Conservation (phyloP, 2,329 filamentous ascomycete genomes). For the Biscogniauxia sp. region DNA sequence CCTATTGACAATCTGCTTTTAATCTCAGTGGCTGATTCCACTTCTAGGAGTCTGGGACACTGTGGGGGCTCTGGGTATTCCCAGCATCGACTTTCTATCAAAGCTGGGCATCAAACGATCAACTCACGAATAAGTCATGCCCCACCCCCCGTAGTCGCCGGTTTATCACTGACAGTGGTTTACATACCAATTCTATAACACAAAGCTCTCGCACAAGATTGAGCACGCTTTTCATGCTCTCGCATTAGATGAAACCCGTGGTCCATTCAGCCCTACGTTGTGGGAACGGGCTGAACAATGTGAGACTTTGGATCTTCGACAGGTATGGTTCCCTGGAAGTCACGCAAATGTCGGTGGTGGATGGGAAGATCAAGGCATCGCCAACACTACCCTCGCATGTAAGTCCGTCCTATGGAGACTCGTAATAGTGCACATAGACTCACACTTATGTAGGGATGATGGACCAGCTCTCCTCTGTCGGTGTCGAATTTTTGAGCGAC, state of each 20-base stretch:
- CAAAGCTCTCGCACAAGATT: slow-evolving; percentile 49
- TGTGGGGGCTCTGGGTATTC: slow-evolving; percentile 44
- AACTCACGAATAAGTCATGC: slow-evolving; percentile 45
- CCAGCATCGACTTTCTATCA: slow-evolving; percentile 33
- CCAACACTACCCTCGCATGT: slow-evolving; percentile 37
- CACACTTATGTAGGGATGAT: slow-evolving; percentile 47
- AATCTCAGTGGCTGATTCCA: slow-evolving; percentile 7
- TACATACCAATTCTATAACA: slow-evolving; percentile 54
- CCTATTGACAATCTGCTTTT: neutral
- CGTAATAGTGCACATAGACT: neutral
- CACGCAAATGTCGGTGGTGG: slow-evolving; percentile 72
- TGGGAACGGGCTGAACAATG: slow-evolving; percentile 47
- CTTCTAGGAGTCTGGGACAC: slow-evolving; percentile 49
- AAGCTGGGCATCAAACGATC: slow-evolving; percentile 45
- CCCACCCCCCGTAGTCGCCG: neutral
- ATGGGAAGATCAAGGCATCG: slow-evolving; percentile 50
- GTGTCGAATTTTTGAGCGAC: slow-evolving; percentile 44
- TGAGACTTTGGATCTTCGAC: slow-evolving; percentile 43
- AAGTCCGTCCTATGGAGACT: slow-evolving; percentile 20
- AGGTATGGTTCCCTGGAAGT: slow-evolving; percentile 67
- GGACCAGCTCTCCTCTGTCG: slow-evolving; percentile 52
- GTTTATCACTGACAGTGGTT: slow-evolving; percentile 30
- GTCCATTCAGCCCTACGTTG: slow-evolving; percentile 53
- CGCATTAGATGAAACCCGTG: slow-evolving; percentile 55
- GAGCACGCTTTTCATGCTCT: slow-evolving; percentile 60